phyloP scores from a whole-genome alignment of 495 filamentous ascomycete species.

The Neurospora sp. region DNA sequence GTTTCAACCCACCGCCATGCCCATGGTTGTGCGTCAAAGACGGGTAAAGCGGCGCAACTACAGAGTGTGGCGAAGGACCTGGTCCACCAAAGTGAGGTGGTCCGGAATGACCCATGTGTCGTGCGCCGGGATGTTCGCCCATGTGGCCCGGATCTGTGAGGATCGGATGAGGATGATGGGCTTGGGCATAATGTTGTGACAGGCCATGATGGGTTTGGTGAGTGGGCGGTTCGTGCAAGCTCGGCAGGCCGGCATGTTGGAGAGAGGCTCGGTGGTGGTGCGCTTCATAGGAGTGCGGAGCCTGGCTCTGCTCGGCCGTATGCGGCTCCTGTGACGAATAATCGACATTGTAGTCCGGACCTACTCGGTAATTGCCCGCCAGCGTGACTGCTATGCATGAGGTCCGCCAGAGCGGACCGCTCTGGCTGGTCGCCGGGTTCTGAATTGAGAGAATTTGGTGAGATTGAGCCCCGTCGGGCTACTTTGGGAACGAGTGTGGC shows the following conservation, averaged over 20 bases:
- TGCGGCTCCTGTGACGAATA: constrained; percentile 51
- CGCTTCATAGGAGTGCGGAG: constrained; percentile 40
- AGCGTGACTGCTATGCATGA: constrained; percentile 59
- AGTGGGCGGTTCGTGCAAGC: constrained; percentile 32
- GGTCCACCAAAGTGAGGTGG: constrained; percentile 32
- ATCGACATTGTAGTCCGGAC: constrained; percentile 51
- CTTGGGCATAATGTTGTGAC: constrained; percentile 39
- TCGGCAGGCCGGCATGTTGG: constrained; percentile 34
- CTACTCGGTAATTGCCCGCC: constrained; percentile 54
- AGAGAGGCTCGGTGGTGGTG: constrained; percentile 40
- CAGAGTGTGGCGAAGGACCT: constrained; percentile 32
- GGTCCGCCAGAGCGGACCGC: constrained; percentile 63
- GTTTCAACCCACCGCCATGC: constrained; percentile 32
- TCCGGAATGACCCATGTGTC: constrained; percentile 36
- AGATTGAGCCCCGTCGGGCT: constrained; percentile 38
- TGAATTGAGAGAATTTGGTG: constrained; percentile 43
- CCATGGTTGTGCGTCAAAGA: constrained; percentile 34
- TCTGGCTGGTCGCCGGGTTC: constrained; percentile 54
- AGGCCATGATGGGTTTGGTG: constrained; percentile 36
- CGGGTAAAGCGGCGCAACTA: constrained; percentile 34
- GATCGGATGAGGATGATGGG: constrained; percentile 40
- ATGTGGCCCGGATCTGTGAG: constrained; percentile 38
- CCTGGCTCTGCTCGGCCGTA: constrained; percentile 43
- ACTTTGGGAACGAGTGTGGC: constrained; percentile 12
- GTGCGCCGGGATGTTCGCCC: constrained; percentile 32